Evolutionary conservation across 2,329 filamentous ascomycete species (phyloP).

Genomic region (Neonectria faginata): DNA sequence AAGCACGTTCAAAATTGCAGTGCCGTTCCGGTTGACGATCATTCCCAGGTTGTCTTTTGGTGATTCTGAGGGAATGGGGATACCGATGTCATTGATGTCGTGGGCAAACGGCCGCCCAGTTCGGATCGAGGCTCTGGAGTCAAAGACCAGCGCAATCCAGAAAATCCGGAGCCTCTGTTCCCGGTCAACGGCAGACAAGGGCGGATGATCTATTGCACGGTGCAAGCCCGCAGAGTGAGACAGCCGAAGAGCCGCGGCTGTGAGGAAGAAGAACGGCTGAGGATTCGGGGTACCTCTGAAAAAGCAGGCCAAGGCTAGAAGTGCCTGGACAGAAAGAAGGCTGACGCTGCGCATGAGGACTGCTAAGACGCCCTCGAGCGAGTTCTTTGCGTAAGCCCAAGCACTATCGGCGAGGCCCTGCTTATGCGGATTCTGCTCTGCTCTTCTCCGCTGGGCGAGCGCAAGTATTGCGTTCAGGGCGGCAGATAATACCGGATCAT

Average conservation of each 20-base stretch:
- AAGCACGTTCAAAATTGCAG: constrained; percentile 7
- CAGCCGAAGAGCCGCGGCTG: constrained; percentile 10
- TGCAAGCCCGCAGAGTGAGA: constrained; percentile 19
- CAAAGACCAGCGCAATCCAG: constrained; percentile 19
- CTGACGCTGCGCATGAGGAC: constrained; percentile 19
- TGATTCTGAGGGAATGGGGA: constrained; percentile 6
- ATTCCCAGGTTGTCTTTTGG: constrained; percentile 21
- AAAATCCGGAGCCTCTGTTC: constrained; percentile 16
- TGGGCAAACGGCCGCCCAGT: constrained; percentile 12
- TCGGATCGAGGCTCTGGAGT: constrained; percentile 18
- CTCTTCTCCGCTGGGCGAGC: constrained; percentile 5
- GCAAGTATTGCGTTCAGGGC: constrained; percentile 21
- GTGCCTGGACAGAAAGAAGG: constrained; percentile 17
- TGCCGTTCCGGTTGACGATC: constrained; percentile 12
- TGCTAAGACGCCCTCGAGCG: constrained; percentile 10
- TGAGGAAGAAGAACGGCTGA: constrained; percentile 22
- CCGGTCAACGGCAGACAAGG: constrained; percentile 7
- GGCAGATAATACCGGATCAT: constrained; percentile 13
- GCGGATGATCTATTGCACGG: constrained; percentile 14
- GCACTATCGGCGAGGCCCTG: constrained; percentile 6
- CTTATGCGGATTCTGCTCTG: neutral
- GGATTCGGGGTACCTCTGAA: constrained; percentile 22
- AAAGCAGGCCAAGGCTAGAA: constrained; percentile 17
- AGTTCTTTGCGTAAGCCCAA: constrained; percentile 19
- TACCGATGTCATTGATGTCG: constrained; percentile 17